Conservation (phyloP, 1,284 basidiomycete species). For the Xerocomus amazonicus region DNA sequence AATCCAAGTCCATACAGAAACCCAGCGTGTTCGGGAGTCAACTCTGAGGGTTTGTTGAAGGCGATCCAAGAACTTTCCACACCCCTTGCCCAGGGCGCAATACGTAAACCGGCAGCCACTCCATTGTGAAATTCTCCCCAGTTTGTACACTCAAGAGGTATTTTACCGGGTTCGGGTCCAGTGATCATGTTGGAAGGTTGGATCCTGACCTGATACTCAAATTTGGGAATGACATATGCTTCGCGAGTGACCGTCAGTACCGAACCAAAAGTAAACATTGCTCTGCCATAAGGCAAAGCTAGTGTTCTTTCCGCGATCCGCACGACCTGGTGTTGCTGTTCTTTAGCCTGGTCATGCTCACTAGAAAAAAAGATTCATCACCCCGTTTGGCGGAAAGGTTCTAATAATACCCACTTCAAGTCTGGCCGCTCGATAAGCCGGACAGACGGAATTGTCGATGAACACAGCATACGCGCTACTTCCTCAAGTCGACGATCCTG, state of each 20-base stretch:
- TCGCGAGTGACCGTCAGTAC: slow-evolving; percentile 69
- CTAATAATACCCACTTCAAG: slow-evolving; percentile 49
- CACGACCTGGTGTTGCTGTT: slow-evolving; percentile 76
- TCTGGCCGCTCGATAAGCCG: slow-evolving; percentile 69
- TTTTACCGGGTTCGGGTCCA: slow-evolving; percentile 61
- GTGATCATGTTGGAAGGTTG: slow-evolving; percentile 66
- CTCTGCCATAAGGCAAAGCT: slow-evolving; percentile 81
- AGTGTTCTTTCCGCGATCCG: slow-evolving; percentile 82
- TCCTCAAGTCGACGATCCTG: slow-evolving; percentile 85
- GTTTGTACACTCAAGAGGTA: slow-evolving; percentile 64
- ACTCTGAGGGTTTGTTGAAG: slow-evolving; percentile 84
- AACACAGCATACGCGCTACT: slow-evolving; percentile 83
- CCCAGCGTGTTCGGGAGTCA: slow-evolving; percentile 91
- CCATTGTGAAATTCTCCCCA: slow-evolving; percentile 99
- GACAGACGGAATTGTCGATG: slow-evolving; percentile 64
- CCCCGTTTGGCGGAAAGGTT: background rate
- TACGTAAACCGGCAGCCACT: slow-evolving; percentile 85
- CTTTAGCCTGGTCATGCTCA: slow-evolving; percentile 76
- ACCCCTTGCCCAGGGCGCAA: slow-evolving; percentile 71
- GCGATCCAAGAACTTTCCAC: slow-evolving; percentile 92
- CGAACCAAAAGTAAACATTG: slow-evolving; percentile 84
- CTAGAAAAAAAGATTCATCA: slow-evolving; percentile 36
- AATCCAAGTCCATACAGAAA: slow-evolving; percentile 92
- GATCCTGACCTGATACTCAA: slow-evolving; percentile 76
- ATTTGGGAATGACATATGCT: slow-evolving; percentile 73